Evolutionary conservation across 148 eudicot species (phyloP).

Genomic region (Fagopyrum homotropicum): DNA sequence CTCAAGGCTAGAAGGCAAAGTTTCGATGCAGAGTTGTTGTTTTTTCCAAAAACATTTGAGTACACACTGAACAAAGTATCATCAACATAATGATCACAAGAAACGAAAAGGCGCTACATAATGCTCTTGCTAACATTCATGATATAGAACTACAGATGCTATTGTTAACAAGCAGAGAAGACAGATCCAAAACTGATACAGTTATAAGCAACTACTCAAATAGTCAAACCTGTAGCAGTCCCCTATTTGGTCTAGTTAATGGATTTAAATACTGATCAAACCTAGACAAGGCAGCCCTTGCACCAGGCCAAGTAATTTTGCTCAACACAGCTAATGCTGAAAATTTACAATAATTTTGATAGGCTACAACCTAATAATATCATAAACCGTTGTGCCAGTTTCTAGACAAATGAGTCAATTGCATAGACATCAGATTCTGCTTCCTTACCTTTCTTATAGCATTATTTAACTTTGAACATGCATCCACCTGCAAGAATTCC

Average conservation of each 20-base stretch:
- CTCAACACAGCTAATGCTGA: too few relatives aligned
- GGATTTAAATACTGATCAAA: not conserved
- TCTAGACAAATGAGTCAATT: too few relatives aligned
- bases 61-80: not conserved
- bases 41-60: too few relatives aligned
- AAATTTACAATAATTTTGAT: too few relatives aligned
- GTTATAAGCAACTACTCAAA: too few relatives aligned
- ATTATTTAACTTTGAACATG: constrained; percentile 82
- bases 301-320: not conserved
- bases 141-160: not conserved
- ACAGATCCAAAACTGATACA: too few relatives aligned
- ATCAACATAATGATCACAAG: not conserved
- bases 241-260: too few relatives aligned
- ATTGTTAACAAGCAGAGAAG: not conserved
- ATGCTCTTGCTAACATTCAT: not conserved
- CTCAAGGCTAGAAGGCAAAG: not conserved
- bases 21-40: too few relatives aligned
- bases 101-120: not conserved
- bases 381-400: too few relatives aligned
- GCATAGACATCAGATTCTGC: too few relatives aligned
- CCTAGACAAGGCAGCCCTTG: not conserved
- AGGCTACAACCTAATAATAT: too few relatives aligned
- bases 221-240: too few relatives aligned
- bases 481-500: constrained; percentile 95
- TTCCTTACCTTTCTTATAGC: constrained; percentile 80